phyloP scores from a whole-genome alignment of 1,139 yeast genomes.

The Hyphopichia khmerensis region DNA sequence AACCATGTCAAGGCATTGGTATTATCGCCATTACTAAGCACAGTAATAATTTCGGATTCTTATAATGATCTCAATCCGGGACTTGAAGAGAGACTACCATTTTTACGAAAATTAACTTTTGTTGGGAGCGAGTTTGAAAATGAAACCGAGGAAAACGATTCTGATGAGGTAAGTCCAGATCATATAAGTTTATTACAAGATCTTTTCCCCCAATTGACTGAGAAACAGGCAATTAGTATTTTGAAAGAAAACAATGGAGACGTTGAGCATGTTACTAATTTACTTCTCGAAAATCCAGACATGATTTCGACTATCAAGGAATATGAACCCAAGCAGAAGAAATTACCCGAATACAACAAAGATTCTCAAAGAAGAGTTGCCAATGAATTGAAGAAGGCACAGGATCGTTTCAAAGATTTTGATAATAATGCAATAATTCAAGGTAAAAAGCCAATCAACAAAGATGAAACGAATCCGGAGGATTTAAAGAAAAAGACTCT shows the following conservation, averaged over 20 bases:
- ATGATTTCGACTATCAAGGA: conserved; percentile 24
- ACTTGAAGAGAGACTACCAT: conserved; percentile 46
- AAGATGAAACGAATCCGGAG: conserved; percentile 12
- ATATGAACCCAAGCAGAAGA: neutral
- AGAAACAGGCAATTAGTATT: conserved; percentile 43
- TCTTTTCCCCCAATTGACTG: conserved; percentile 57
- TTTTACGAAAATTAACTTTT: conserved; percentile 23
- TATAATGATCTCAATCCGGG: conserved; percentile 49
- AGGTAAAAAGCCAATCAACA: conserved; percentile 18
- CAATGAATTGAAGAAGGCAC: conserved; percentile 2
- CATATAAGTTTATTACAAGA: conserved; percentile 48
- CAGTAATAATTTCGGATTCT: conserved; percentile 46
- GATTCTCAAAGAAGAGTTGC: conserved; percentile 9
- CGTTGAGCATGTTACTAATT: conserved; percentile 59
- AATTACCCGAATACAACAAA: neutral
- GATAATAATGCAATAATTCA: conserved; percentile 11
- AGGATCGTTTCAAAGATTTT: conserved; percentile 5
- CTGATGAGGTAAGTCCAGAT: conserved; percentile 25
- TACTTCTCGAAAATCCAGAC: conserved; percentile 61
- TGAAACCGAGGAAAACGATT: neutral
- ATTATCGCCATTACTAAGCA: conserved; percentile 53
- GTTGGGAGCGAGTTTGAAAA: conserved; percentile 4
- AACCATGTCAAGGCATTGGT: conserved; percentile 38
- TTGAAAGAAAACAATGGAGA: conserved; percentile 48
- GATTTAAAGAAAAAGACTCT: conserved; percentile 57